A percentile compares a stretch with the other conserved stretches of the same genome.
Conservation (phyloP, 2,329 filamentous ascomycete species). For the Beauveria varroae region DNA sequence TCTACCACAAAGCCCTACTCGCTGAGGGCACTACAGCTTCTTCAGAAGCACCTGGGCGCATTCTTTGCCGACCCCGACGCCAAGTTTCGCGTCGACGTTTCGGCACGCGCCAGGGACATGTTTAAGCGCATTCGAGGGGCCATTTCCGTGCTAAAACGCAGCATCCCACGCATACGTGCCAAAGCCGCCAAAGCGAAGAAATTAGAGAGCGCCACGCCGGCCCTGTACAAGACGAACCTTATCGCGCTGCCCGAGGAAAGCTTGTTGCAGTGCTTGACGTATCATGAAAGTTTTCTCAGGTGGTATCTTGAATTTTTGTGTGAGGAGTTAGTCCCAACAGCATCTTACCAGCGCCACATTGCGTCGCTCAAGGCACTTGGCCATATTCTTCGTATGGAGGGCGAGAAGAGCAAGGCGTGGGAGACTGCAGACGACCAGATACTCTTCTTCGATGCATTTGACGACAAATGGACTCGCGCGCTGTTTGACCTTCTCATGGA, state of each 20-base stretch:
- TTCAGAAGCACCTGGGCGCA: slow-evolving; percentile 58
- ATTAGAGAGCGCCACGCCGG: slow-evolving; percentile 16
- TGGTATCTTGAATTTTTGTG: slow-evolving; percentile 71
- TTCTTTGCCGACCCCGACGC: slow-evolving; percentile 81
- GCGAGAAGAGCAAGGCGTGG: slow-evolving; percentile 43
- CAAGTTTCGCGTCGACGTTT: slow-evolving; percentile 74
- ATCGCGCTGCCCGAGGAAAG: slow-evolving; percentile 31
- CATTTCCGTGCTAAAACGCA: slow-evolving; percentile 47
- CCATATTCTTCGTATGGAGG: slow-evolving; percentile 60
- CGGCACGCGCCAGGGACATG: slow-evolving; percentile 67
- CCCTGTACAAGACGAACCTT: slow-evolving; percentile 31
- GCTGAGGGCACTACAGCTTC: slow-evolving; percentile 48
- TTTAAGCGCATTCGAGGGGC: slow-evolving; percentile 67
- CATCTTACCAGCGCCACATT: slow-evolving; percentile 86
- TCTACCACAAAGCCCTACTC: slow-evolving; percentile 69
- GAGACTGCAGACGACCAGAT: slow-evolving; percentile 31
- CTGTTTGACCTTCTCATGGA: slow-evolving; percentile 77
- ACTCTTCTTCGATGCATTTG: slow-evolving; percentile 35
- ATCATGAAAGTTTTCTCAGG: slow-evolving; percentile 57
- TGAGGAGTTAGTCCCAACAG: slow-evolving; percentile 67
- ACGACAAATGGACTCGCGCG: slow-evolving; percentile 48
- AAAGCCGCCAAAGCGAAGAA: slow-evolving; percentile 27
- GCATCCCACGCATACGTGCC: slow-evolving; percentile 28
- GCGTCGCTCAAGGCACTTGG: slow-evolving; percentile 66
- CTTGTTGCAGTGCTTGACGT: slow-evolving; percentile 32